Conservation (phyloP, 352 stramenopile species). For the Blastocystis sp. region DNA sequence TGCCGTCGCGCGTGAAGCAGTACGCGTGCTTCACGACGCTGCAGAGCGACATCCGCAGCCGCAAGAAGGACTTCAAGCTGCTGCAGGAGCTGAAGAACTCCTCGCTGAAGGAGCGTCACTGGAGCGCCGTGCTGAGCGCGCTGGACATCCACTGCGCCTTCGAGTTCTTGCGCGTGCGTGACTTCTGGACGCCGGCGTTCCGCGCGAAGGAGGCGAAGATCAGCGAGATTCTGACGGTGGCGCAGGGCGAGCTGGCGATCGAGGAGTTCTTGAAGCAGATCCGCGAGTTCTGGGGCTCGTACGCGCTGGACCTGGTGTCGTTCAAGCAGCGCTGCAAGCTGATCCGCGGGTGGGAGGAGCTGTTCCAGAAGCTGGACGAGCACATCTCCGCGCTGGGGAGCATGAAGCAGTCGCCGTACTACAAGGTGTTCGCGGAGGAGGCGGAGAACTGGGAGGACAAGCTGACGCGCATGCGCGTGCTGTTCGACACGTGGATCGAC, state of each 20-base stretch:
- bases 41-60: conserved; percentile 88
- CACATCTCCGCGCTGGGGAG: conserved; percentile 94
- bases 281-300: conserved; percentile 86
- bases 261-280: conserved; percentile 97
- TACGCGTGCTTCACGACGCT: conserved; percentile 96
- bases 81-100: conserved; percentile 97
- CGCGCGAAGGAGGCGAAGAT: conserved; percentile 91
- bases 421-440: conserved; percentile 95
- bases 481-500: conserved; percentile 99
- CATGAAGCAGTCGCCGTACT: conserved; percentile 99
- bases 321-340: conserved; percentile 93
- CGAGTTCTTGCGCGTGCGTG: conserved; percentile 91
- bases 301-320: conserved; percentile 88
- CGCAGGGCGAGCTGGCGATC: conserved; percentile 98
- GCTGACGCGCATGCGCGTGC: conserved; percentile 91
- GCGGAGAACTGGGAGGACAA: conserved; percentile 95
- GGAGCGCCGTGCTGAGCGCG: conserved; percentile 93
- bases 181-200: conserved; percentile 95
- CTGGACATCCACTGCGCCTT: conserved; percentile 90
- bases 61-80: conserved; percentile 89
- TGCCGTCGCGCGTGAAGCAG: conserved; percentile 93
- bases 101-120: conserved; percentile 96
- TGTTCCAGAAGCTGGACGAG: conserved; percentile 99
- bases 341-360: conserved; percentile 96
- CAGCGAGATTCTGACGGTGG: conserved; percentile 92